Evolutionary conservation across 139 green algal species (phyloP).

Genomic region (Tetraselmis chui): DNA sequence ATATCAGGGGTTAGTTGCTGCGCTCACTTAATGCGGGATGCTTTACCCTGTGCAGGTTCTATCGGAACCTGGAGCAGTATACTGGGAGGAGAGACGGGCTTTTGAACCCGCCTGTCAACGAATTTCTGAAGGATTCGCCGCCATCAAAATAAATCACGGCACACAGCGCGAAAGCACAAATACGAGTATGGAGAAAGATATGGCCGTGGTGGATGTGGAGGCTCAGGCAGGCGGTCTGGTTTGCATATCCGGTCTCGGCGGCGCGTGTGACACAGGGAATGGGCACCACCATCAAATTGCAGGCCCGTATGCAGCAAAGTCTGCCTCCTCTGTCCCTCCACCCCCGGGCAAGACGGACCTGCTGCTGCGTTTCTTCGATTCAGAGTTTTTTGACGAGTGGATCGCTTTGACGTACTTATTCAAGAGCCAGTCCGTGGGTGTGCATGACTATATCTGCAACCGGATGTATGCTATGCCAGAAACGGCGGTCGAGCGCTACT

Average conservation of each 20-base stretch:
- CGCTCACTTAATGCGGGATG: no score
- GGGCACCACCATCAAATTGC: neutral
- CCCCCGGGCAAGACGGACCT: constrained; percentile 46
- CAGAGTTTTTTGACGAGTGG: constrained; percentile 78
- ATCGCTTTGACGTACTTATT: constrained; percentile 84
- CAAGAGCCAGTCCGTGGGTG: constrained; percentile 49
- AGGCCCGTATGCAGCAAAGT: no score
- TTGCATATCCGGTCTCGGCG: neutral
- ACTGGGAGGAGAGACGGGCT: neutral
- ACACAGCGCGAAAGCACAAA: neutral
- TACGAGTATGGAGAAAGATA: neutral
- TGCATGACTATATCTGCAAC: constrained; percentile 88
- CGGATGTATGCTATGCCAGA: constrained; percentile 74
- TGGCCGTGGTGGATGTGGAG: neutral
- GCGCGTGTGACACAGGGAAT: neutral
- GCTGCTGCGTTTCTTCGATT: constrained; percentile 80
- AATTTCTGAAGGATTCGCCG: neutral
- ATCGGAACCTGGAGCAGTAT: neutral
- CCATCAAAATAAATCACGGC: neutral
- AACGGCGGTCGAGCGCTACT: constrained; percentile 65
- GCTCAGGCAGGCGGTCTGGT: neutral
- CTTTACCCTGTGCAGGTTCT: neutral
- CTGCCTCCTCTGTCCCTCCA: no score
- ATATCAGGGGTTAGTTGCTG: no score
- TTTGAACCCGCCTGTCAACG: neutral